Evolutionary conservation across 1,284 basidiomycete species (phyloP).

Genomic region (Leccinum ponderosum): DNA sequence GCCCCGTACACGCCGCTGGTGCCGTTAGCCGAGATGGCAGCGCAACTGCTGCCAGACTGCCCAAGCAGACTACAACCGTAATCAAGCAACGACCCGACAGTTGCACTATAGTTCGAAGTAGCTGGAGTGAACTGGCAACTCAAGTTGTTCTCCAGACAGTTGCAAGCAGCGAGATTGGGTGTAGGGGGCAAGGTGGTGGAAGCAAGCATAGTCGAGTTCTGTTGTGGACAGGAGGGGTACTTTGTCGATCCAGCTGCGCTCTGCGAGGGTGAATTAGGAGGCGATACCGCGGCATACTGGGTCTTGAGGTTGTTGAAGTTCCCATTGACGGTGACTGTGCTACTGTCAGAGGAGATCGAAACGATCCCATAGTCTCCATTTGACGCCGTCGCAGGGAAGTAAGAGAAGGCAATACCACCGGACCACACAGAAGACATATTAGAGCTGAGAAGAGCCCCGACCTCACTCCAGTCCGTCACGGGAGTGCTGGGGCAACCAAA

Average conservation of each 20-base stretch:
- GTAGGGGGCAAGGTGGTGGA: conserved; percentile 79
- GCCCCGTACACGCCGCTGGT: conserved; percentile 74
- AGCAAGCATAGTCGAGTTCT: conserved; percentile 62
- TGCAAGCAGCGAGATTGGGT: conserved; percentile 78
- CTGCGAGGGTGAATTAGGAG: conserved; percentile 66
- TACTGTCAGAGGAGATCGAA: conserved; percentile 63
- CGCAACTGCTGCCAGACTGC: conserved; percentile 59
- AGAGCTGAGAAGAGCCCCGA: conserved; percentile 67
- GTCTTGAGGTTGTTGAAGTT: conserved; percentile 71
- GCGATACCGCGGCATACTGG: conserved; percentile 59
- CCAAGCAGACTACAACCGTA: conserved; percentile 73
- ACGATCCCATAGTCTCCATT: conserved; percentile 85
- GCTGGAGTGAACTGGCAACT: conserved; percentile 71
- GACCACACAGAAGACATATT: conserved; percentile 82
- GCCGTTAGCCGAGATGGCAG: conserved; percentile 73
- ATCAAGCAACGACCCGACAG: conserved; percentile 71
- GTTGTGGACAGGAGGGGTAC: conserved; percentile 67
- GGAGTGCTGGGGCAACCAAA: conserved; percentile 73
- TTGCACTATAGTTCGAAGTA: conserved; percentile 62
- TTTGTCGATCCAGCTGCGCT: conserved; percentile 51
- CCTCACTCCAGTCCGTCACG: conserved; percentile 82
- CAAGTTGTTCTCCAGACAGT: conserved; percentile 68
- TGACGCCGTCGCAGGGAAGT: conserved; percentile 71
- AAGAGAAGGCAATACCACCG: conserved; percentile 87
- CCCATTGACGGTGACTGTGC: conserved; percentile 57